Percentiles rank a stretch among this genome's conserved stretches.
Conservation (phyloP, 2,329 filamentous ascomycete genomes). For the Verticillium zaregamsianum region DNA sequence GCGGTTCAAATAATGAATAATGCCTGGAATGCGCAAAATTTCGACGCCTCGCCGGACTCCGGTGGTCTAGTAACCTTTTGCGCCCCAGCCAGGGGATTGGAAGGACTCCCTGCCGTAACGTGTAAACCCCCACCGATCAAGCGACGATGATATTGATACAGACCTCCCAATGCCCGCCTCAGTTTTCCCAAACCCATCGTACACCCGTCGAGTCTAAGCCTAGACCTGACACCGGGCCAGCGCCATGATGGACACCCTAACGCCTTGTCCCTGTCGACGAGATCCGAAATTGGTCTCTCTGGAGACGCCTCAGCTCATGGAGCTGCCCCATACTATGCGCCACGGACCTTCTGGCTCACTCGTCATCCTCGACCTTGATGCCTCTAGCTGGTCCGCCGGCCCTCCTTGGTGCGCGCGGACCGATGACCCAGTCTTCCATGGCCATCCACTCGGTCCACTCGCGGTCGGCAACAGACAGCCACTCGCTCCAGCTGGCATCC, state of each 20-base stretch:
- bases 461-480: slow-evolving; percentile 70
- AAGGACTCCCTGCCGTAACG: neutral
- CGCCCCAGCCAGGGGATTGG: neutral
- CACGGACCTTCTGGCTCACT: neutral
- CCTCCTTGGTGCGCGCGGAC: slow-evolving; percentile 60
- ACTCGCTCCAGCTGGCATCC: slow-evolving; percentile 86
- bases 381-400: neutral
- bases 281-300: neutral
- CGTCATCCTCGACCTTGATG: neutral
- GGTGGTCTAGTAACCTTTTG: neutral
- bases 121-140: neutral
- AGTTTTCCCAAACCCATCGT: neutral
- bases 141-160: neutral
- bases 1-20: neutral
- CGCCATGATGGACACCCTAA: neutral
- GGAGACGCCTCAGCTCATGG: neutral
- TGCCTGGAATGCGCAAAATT: neutral
- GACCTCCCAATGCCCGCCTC: neutral
- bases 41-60: neutral
- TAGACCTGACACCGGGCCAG: neutral
- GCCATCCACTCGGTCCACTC: slow-evolving; percentile 93
- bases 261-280: neutral
- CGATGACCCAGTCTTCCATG: slow-evolving; percentile 99
- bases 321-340: neutral
- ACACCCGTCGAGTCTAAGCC: neutral